phyloP scores from a whole-genome alignment of 1,284 basidiomycete genomes.

The Leccinum variabile region DNA sequence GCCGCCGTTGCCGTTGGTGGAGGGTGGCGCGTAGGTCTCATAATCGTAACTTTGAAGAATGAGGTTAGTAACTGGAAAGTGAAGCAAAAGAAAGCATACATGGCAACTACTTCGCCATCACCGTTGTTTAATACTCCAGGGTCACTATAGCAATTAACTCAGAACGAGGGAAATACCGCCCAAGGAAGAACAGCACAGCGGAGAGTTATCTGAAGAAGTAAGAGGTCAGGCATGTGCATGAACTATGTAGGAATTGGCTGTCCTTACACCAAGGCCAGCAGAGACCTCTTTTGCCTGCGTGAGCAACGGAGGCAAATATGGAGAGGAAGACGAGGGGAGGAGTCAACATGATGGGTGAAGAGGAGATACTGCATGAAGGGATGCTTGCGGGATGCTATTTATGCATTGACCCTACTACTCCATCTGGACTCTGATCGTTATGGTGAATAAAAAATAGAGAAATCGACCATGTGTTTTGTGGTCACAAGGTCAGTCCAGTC shows the following conservation, averaged over 20 bases:
- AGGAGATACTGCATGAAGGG: not conserved
- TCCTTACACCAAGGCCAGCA: slow-evolving; percentile 29
- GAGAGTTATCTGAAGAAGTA: slow-evolving; percentile 16
- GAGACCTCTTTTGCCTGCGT: slow-evolving; percentile 28
- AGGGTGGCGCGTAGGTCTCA: slow-evolving; percentile 38
- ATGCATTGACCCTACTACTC: not conserved
- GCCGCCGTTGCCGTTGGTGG: slow-evolving; percentile 34
- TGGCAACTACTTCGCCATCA: slow-evolving; percentile 35
- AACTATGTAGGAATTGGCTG: not conserved
- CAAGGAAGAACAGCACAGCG: slow-evolving; percentile 19
- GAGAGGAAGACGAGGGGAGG: slow-evolving; percentile 14
- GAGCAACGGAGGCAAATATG: slow-evolving; percentile 13
- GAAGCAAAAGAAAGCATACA: slow-evolving; percentile 21
- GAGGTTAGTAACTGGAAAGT: not conserved
- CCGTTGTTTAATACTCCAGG: slow-evolving; percentile 33
- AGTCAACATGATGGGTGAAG: slow-evolving; percentile 7
- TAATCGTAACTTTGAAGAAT: slow-evolving; percentile 36
- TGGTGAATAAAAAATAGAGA: not conserved
- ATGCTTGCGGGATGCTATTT: not conserved
- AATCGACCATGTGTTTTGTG: not conserved
- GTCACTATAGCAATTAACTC: slow-evolving; percentile 23
- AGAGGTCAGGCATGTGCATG: slow-evolving; percentile 6
- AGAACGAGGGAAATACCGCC: not conserved
- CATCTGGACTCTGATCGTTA: not conserved
- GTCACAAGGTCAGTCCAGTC: slow-evolving; percentile 1